These are phyloP conservation scores for Starmerella tilneyi DNA, from an alignment of 805 yeast species.

Conservation along the genomic window DNA sequence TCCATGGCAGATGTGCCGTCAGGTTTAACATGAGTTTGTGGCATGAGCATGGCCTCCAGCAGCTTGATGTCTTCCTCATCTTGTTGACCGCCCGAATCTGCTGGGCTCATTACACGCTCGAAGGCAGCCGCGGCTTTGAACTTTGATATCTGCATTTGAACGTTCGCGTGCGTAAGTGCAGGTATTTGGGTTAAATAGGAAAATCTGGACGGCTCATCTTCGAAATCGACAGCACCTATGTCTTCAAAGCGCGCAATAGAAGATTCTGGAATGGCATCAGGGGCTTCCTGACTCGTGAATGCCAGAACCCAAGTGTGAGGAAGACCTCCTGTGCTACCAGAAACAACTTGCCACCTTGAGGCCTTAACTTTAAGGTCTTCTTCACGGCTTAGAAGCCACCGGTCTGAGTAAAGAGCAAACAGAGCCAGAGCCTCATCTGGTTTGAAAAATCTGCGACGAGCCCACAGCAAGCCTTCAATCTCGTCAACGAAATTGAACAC, in stretches of 20 bases:
- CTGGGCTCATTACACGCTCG: constrained; percentile 37
- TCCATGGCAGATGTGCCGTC: constrained; percentile 26
- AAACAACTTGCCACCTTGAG: constrained; percentile 12
- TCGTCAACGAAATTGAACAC: constrained; percentile 10
- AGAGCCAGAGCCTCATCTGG: constrained; percentile 3
- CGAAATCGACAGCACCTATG: constrained; percentile 13
- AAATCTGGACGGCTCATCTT: constrained; percentile 1
- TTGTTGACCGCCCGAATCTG: not conserved
- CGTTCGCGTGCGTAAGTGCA: constrained; percentile 35
- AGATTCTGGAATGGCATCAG: constrained; percentile 22
- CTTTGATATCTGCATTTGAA: constrained; percentile 59
- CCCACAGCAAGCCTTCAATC: constrained; percentile 13
- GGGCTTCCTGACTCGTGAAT: constrained; percentile 16
- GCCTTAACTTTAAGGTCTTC: constrained; percentile 1
- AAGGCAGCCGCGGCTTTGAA: constrained; percentile 59
- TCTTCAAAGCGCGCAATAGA: constrained; percentile 25
- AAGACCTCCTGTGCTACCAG: constrained; percentile 5
- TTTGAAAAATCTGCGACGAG: constrained; percentile 9
- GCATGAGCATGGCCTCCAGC: constrained; percentile 32
- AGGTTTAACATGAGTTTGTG: constrained; percentile 21
- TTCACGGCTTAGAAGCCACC: constrained; percentile 9
- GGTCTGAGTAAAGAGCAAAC: constrained; percentile 18
- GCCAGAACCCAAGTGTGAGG: constrained; percentile 21
- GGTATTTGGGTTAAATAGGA: constrained; percentile 12
- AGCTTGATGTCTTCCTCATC: constrained; percentile 18